phyloP scores from a whole-genome alignment of 1,139 yeast genomes.

The Kluyveromyces sp. region DNA sequence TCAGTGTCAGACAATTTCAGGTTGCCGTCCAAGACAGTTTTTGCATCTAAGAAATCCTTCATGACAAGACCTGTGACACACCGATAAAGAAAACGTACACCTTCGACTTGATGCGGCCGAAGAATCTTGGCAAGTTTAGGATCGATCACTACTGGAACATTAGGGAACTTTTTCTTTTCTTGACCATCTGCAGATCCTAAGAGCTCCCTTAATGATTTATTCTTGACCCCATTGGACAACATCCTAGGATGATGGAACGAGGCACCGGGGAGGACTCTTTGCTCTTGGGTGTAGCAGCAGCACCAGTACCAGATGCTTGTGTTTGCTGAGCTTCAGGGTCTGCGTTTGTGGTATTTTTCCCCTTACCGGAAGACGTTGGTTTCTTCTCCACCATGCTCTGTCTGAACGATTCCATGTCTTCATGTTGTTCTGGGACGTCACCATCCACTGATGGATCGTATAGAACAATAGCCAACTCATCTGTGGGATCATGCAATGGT shows the following conservation, averaged over 20 bases:
- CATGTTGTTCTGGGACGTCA: slow-evolving; percentile 25
- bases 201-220: slow-evolving; percentile 71
- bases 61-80: slow-evolving; percentile 80
- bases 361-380: slow-evolving; percentile 8
- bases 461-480: slow-evolving; percentile 87
- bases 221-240: slow-evolving; percentile 33
- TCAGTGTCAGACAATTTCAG: slow-evolving; percentile 1
- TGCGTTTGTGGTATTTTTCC: slow-evolving; percentile 9
- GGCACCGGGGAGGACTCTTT: neutral
- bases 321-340: slow-evolving; percentile 1
- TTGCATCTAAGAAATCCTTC: slow-evolving; percentile 29
- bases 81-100: slow-evolving; percentile 81
- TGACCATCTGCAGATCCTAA: slow-evolving; percentile 46
- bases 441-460: slow-evolving; percentile 85
- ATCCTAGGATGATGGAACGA: slow-evolving; percentile 16
- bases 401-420: slow-evolving; percentile 20
- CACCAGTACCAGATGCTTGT: slow-evolving; percentile 1
- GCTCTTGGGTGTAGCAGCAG: neutral
- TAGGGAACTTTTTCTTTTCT: slow-evolving; percentile 46
- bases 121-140: slow-evolving; percentile 77
- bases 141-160: slow-evolving; percentile 94
- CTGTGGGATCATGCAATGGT: slow-evolving; percentile 88
- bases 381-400: slow-evolving; percentile 14
- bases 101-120: slow-evolving; percentile 95
- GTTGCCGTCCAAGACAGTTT: slow-evolving; percentile 11